Base-by-base conservation (phyloP, 257 asterid species). In the Przewalskia tangutica region DNA sequence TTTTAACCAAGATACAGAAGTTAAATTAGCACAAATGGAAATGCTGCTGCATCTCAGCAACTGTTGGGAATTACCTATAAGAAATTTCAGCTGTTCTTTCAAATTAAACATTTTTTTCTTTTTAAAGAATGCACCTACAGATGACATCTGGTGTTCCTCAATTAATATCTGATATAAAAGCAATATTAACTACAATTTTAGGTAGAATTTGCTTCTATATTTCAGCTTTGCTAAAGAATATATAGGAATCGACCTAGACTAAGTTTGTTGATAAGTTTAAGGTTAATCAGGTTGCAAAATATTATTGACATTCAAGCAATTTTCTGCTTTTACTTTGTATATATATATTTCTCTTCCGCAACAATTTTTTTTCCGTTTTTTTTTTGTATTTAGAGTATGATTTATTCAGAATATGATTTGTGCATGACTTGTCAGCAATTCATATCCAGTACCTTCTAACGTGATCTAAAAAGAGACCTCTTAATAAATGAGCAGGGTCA, bases 401-500 rank as follows among this genome's bases (percentile, higher is more conserved):
- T 71, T 46, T 70, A 44, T 4, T 27, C 63, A 50, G 80, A 75
- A 7, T 27, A 75, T 75, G 80, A 23, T 75, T 68, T 27, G 4
- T 75, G 59, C 44, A 73, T 7, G 44, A 48, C 60, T 73, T 48
- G 18, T 13, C 20, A 23, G 79, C 79, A 73, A 73, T 73, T 73
- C 40, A 13, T 46, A 6, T 20, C 20, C 36, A 48, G 59, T 79
- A 9, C 75, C 56, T 83, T 84, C 60, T 20, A 60, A 23, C 48
- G 38, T 85, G 59, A 58, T 75, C 23, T 83, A 27, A 58, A 27
- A 62, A 77, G 51, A 48, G 79, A 79, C 58, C 67, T 63, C 81
- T 67, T 68, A 85, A 79, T 81, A 84, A 81, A 63, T 81, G 66
- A 18, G 54, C 68, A 84, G 82, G 71, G 71, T 54, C 4, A 71